Evolutionary conservation across 1,284 basidiomycete genomes (phyloP), one percentile per base, ranked within the genome.

Genomic region (Apiotrichum siamense): DNA sequence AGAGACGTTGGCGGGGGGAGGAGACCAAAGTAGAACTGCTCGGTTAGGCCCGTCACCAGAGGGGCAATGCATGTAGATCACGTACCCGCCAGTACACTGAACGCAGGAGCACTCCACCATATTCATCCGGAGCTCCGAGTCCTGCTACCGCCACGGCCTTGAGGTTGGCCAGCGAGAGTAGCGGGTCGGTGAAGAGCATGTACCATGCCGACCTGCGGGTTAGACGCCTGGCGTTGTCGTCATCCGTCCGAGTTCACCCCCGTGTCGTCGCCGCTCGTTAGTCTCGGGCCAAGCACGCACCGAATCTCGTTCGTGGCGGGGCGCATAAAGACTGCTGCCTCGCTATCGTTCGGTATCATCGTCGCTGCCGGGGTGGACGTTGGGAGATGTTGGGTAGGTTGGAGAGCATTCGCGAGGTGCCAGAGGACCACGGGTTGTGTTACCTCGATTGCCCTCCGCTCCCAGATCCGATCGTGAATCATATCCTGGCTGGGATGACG

Each of bases 31-130:
- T 72, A 75, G 62, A 72, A 66, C 73, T 76, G 50, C 9, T 11
- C 23, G 4, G 31, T 60, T 23, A 49, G 49, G 11, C 18, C n/a
- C n/a, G n/a, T n/a, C n/a, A n/a, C n/a, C n/a, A 15, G 12, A 12
- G 10, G 24, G 3, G 26, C 15, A 9, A 5, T 3, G 3, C 13
- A 20, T 36, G 33, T 7, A 38, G 5, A 10, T 35, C 15, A 58
- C 70, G 51, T 33, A 75, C 75, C 38, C 75, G 55, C 75, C 75
- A 76, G 44, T 72, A 68, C 0, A 76, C 60, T 6, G 73, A 75
- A 11, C 75, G 61, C 36, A 72, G 54, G 4, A 61, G 29, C 32
- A 72, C 54, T 12, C 66, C 66, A 17, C 71, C 69, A 50, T 68
- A 66, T 4, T 45, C 44, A 6, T 50, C 61, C 0, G 59, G 57